Percentiles rank a stretch among this genome's conserved stretches.
Evolutionary conservation across 2,329 filamentous ascomycete genomes (phyloP).

Genomic region (Trichophyton simii): DNA sequence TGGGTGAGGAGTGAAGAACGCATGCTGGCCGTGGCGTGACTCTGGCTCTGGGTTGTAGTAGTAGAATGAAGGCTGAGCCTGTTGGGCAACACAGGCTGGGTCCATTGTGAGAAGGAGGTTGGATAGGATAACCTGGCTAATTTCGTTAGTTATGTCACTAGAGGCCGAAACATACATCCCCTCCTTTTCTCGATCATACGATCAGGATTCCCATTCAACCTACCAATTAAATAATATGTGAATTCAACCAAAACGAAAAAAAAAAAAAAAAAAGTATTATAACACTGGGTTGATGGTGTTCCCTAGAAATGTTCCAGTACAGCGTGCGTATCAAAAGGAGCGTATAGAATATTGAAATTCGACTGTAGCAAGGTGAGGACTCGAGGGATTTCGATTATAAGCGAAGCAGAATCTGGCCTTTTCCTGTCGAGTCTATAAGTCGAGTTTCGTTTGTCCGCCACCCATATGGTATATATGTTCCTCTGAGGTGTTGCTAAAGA

Average conservation of each 20-base stretch:
- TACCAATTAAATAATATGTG: conserved; percentile 1
- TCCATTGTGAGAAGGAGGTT: conserved; percentile 2
- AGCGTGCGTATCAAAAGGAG: background rate
- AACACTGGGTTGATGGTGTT: background rate
- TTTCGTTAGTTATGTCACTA: background rate
- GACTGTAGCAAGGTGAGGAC: background rate
- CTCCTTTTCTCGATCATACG: background rate
- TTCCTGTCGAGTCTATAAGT: background rate
- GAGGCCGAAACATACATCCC: background rate
- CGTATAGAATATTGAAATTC: background rate
- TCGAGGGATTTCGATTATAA: background rate
- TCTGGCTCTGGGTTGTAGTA: conserved; percentile 73
- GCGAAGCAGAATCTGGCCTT: background rate
- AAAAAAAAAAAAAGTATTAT: background rate
- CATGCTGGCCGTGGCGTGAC: conserved; percentile 60
- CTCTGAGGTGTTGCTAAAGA: background rate
- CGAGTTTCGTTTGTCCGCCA: background rate
- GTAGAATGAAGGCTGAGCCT: conserved; percentile 36
- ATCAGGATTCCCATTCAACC: background rate
- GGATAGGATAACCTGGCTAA: background rate
- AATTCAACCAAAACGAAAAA: background rate
- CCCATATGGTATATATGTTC: background rate
- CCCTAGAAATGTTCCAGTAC: background rate
- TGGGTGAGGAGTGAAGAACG: conserved; percentile 58
- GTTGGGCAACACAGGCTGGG: conserved; percentile 9